Base-by-base conservation (phyloP, 1,284 basidiomycete genomes). In the Clitocybe nebularis region DNA sequence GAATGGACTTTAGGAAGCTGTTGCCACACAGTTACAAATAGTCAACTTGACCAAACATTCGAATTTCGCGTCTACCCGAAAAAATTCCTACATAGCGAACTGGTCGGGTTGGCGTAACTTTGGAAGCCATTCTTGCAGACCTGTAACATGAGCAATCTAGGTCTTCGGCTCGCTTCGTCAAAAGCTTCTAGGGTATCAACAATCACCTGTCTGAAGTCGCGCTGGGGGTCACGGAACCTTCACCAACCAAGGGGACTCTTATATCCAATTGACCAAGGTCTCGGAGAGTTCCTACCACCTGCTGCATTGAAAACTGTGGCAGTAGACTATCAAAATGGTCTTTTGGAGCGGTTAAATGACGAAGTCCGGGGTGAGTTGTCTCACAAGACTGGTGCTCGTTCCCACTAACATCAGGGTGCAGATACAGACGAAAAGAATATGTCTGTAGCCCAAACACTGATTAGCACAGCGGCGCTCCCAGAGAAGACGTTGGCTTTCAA, bases 261-360 rank as follows among this genome's bases (percentile, higher is more conserved):
- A 2, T 91, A 90, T 64, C 64, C 72, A 5, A 57, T 84, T 25
- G 78, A 88, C 39, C 66, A 76, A 36, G 89, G 89, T 20, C 66
- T 92, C 19, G 84, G 82, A 22, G 67, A 79, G 11, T 93, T 93
- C 60, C 66, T 93, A 53, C 78, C 84, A 3, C 79, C 86, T 13
- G 53, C 61, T 11, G 80, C 82, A 1, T 71, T 92, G 45, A 75
- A 75, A 48, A 75, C 77, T 45, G 69, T 91, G 40, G 82, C 82
- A 1, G 71, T 81, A 37, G 89, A 93, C 49, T 93, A 87, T 63
- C 90, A 93, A 59, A 73, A 87, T 48, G 90, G 90, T 11, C 69
- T 92, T 21, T 62, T 93, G 46, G 71, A 82, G 40, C 74, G 86
- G 44, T 61, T 93, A 39, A 89, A 87, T 54, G 79, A 85, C 11